Percentiles rank a stretch among this genome's conserved stretches.
Conservation (phyloP, 2,329 filamentous ascomycete species). For the Tolypocladium paradoxum region DNA sequence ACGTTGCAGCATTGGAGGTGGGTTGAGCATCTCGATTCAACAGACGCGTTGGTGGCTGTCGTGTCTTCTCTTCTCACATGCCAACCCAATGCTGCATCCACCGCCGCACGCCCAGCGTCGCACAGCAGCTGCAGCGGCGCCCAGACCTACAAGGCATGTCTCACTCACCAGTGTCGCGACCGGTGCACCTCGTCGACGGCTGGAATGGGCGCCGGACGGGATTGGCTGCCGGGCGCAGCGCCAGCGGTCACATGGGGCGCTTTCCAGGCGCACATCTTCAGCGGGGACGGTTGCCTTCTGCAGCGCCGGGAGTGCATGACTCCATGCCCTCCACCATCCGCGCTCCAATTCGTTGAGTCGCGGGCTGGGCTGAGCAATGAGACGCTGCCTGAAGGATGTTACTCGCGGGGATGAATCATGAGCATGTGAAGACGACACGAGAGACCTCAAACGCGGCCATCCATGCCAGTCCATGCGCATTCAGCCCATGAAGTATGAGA, state of each 20-base stretch:
- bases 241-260: neutral
- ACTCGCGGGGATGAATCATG: too few relatives aligned
- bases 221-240: neutral
- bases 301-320: neutral
- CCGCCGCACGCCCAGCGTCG: neutral
- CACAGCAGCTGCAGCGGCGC: neutral
- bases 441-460: neutral
- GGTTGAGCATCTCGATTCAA: neutral
- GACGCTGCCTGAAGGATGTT: neutral
- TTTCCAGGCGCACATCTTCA: neutral
- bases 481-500: too few relatives aligned
- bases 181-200: neutral
- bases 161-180: neutral
- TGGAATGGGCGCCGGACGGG: neutral
- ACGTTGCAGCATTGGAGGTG: neutral
- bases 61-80: neutral
- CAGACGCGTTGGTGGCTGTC: too few relatives aligned
- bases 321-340: neutral
- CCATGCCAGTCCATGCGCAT: neutral
- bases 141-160: neutral
- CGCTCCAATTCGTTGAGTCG: neutral
- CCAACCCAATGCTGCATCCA: neutral
- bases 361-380: neutral
- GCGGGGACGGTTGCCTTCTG: neutral
- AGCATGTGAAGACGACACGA: neutral